Conservation (phyloP, 1,284 basidiomycete genomes). For the Gomphus bonarii region DNA sequence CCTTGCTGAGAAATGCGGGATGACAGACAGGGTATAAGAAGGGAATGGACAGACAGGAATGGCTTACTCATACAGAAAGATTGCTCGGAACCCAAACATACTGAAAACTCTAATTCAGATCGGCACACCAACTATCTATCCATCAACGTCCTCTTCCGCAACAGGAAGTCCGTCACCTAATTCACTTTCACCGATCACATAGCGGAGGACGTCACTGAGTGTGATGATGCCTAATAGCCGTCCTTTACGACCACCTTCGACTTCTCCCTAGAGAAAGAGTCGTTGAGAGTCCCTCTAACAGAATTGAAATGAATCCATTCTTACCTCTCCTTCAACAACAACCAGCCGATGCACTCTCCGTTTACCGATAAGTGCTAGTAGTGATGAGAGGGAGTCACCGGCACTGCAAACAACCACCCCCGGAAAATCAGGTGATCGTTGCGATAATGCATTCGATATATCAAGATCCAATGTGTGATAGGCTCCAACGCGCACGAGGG, state of each 20-base stretch:
- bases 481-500: slow-evolving; percentile 87
- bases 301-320: slow-evolving; percentile 14
- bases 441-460: slow-evolving; percentile 88
- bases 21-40: background rate
- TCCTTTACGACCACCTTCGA: slow-evolving; percentile 72
- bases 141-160: slow-evolving; percentile 10
- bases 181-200: slow-evolving; percentile 63
- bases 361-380: slow-evolving; percentile 89
- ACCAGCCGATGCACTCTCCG: slow-evolving; percentile 90
- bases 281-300: background rate
- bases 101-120: background rate
- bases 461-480: slow-evolving; percentile 93
- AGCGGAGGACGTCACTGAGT: slow-evolving; percentile 82
- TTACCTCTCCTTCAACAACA: slow-evolving; percentile 79
- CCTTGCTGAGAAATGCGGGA: background rate
- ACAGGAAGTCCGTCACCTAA: slow-evolving; percentile 31
- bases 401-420: slow-evolving; percentile 96
- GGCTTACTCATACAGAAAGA: slow-evolving; percentile 5
- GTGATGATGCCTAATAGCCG: slow-evolving; percentile 84
- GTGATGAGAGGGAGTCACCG: slow-evolving; percentile 85
- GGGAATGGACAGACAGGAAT: background rate
- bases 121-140: background rate
- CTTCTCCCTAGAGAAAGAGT: slow-evolving; percentile 39
- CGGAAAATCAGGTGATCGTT: slow-evolving; percentile 87
- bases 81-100: background rate